These are phyloP conservation scores for Setaria viridis DNA, from an alignment of 202 grass and related monocot genomes.

Conservation along the genomic window DNA sequence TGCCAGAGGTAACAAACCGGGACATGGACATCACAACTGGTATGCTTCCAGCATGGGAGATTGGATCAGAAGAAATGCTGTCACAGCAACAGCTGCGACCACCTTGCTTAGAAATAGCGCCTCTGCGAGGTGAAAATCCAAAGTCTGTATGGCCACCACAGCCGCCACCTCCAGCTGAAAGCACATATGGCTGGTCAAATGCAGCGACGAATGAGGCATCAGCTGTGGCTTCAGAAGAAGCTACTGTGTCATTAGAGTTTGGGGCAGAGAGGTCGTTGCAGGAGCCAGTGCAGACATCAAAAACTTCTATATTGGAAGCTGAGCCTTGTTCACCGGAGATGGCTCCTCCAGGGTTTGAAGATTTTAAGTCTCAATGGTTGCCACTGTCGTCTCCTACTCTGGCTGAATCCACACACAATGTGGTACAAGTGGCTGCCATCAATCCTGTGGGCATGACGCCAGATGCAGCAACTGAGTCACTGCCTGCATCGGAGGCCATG, in stretches of 20 bases:
- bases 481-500: conserved; percentile 13
- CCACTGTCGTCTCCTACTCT: conserved; percentile 6
- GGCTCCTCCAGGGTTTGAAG: conserved; percentile 52
- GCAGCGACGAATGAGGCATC: not conserved
- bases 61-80: conserved; percentile 9
- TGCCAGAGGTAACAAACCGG: not conserved
- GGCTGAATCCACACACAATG: conserved; percentile 25
- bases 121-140: not conserved
- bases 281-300: conserved; percentile 16
- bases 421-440: conserved; percentile 10
- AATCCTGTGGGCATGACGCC: not conserved
- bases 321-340: conserved; percentile 39
- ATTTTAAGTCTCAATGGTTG: conserved; percentile 42
- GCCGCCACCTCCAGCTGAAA: not conserved
- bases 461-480: conserved; percentile 16
- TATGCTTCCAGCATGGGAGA: not conserved
- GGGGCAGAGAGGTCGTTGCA: not conserved
- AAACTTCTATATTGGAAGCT: conserved; percentile 11
- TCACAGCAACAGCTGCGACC: not conserved
- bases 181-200: not conserved
- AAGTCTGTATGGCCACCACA: not conserved
- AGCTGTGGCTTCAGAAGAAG: conserved; percentile 14
- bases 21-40: not conserved
- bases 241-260: conserved; percentile 6
- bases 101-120: not conserved